Evolutionary conservation across 2,329 filamentous ascomycete genomes (phyloP), one percentile per base, ranked within the genome.

Genomic region (Hymenoscyphus occultus): DNA sequence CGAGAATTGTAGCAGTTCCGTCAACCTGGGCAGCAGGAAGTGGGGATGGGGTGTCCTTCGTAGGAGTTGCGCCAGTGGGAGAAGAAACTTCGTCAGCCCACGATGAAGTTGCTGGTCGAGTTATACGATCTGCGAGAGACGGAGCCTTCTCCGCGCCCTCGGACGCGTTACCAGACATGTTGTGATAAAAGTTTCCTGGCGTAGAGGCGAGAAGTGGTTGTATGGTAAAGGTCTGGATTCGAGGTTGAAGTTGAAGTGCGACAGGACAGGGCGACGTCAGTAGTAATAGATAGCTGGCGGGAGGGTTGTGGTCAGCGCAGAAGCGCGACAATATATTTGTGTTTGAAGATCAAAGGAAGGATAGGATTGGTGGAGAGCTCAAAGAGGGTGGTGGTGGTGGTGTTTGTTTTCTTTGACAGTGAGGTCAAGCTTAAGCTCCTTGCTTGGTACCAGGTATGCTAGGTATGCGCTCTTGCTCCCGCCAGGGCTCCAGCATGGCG

Each of bases 71-170:
- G 39, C 56, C 66, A 19, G 68, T 65, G 14, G 73, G 70, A 48
- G 74, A 72, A n/a, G 74, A 70, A 62, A 78, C 74, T 66, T 80
- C 78, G 68, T 81, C 78, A 56, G 77, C 78, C 77, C 78, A 80
- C 40, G 76, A 78, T 22, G 71, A 71, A 6, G 62, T 32, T 63
- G 66, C 40, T 68, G 80, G 77, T 64, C 78, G 78, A 48, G 80
- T 77, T 67, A 83, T 78, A 65, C 82, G 81, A 68, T 81, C 80
- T 28, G 77, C 80, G 60, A 84, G 76, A 39, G 80, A 80, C 48
- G 76, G 76, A 19, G 71, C 56, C n/a, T 69, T 68, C 3, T 67
- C 54, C 16, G 67, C 56, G 13, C 14, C 22, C 4, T 68, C 68
- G 31, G 71, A 64, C 71, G 71, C 72, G 28, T 62, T 68, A 64